These are phyloP conservation scores for Salix viminalis DNA, from an alignment of 345 rosid species.

Conservation along the genomic window DNA sequence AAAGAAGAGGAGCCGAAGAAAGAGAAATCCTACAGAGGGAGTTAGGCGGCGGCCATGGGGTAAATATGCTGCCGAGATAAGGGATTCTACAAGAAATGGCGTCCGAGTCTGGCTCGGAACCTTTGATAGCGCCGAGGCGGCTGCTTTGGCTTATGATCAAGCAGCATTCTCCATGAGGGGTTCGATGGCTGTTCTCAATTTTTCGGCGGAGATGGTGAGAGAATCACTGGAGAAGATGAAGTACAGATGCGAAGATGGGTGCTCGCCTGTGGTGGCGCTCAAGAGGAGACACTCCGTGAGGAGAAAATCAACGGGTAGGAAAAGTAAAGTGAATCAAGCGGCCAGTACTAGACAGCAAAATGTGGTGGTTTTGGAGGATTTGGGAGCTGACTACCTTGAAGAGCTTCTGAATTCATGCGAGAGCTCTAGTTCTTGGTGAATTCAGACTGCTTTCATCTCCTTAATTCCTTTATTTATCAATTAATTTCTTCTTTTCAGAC, in stretches of 20 bases:
- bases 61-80: slow-evolving; percentile 47
- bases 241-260: slow-evolving; percentile 34
- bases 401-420: slow-evolving; percentile 31
- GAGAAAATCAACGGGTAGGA: slow-evolving; percentile 25
- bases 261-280: slow-evolving; percentile 41
- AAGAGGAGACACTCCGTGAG: slow-evolving; percentile 40
- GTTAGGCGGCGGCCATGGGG: slow-evolving; percentile 53
- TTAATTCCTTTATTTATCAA: neutral
- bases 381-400: slow-evolving; percentile 41
- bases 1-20: slow-evolving; percentile 2
- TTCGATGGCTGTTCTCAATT: slow-evolving; percentile 37
- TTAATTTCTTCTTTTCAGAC: neutral
- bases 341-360: neutral
- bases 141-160: slow-evolving; percentile 45
- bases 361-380: slow-evolving; percentile 40
- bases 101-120: slow-evolving; percentile 48
- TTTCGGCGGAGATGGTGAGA: slow-evolving; percentile 38
- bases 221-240: slow-evolving; percentile 40
- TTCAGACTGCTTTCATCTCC: neutral
- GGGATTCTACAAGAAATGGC: slow-evolving; percentile 44
- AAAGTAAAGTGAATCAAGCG: neutral
- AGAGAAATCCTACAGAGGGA: slow-evolving; percentile 38
- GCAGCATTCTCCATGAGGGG: slow-evolving; percentile 48
- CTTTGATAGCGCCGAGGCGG: slow-evolving; percentile 43
- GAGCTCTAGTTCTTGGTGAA: slow-evolving; percentile 17